phyloP scores from a whole-genome alignment of 148 eudicot species.

The Chenopodium quinoa region DNA sequence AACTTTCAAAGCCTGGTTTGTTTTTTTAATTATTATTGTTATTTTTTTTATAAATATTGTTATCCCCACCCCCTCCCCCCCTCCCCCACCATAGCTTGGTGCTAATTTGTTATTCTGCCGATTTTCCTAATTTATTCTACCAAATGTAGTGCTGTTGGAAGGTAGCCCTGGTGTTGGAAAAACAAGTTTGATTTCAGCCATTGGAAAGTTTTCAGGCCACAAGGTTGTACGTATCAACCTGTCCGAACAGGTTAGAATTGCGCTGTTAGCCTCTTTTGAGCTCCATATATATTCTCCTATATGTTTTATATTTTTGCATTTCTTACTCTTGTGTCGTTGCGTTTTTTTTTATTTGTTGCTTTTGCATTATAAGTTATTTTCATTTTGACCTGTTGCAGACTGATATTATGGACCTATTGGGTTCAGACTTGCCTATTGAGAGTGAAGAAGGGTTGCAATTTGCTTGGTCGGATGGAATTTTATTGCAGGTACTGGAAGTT shows the following conservation, averaged over 20 bases:
- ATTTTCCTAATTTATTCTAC: slow-evolving; percentile 20
- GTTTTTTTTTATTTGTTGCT: background rate
- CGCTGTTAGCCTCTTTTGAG: background rate
- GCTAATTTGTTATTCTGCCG: slow-evolving; percentile 9
- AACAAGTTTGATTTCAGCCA: slow-evolving; percentile 80
- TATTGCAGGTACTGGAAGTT: slow-evolving; percentile 62
- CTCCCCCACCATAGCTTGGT: background rate
- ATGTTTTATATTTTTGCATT: background rate
- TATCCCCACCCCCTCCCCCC: too few species aligned
- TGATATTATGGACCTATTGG: slow-evolving; percentile 96
- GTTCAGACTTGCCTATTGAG: slow-evolving; percentile 94
- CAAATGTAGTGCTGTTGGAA: slow-evolving; percentile 71
- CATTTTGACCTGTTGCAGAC: slow-evolving; percentile 48
- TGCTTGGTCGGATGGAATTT: slow-evolving; percentile 98
- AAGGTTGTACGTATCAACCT: slow-evolving; percentile 86
- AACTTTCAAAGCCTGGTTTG: slow-evolving; percentile 85
- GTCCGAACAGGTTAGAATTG: slow-evolving; percentile 86
- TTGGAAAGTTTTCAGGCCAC: slow-evolving; percentile 89
- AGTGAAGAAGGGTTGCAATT: slow-evolving; percentile 87
- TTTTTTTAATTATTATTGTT: too few species aligned
- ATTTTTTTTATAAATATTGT: too few species aligned
- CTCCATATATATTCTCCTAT: background rate
- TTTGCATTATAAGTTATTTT: background rate
- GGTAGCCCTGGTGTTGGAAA: slow-evolving; percentile 99
- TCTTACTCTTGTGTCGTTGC: slow-evolving; percentile 3